Base-by-base conservation (phyloP, 768 basidiomycete genomes). In the Mrakia frigida region DNA sequence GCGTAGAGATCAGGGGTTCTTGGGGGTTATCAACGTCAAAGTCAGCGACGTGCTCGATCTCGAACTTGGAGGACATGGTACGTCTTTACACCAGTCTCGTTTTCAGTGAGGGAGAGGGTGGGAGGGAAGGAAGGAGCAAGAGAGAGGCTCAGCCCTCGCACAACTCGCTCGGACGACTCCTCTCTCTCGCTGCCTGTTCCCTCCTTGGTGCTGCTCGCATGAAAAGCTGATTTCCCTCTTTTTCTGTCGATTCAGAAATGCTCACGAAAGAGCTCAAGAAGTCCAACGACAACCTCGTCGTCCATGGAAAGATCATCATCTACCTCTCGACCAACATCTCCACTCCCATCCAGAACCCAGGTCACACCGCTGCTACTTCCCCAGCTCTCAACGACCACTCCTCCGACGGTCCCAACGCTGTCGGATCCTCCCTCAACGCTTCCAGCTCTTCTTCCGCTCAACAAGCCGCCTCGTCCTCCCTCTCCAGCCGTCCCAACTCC, bases 251-350 rank as follows among this genome's bases (percentile, higher is more conserved):
- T 67, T 72, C 82, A 94, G 97, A 98, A 86, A 97, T 97, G 90
- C 88, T 98, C 70, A 98, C 96, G 0, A 84, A 95, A 79, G 97
- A 98, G 82, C 86, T 99, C 81, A 97, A 98, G 86, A 96, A 96
- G 84, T 98, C 95, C n/a, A 97, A 96, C 80, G 97, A 99, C 84
- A 95, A 97, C 82, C 89, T 97, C 37, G 92, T 94, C 68, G 97
- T 99, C 5, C 94, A 98, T 81, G 97, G 97, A 67, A 98, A 98
- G 85, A 88, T 99, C 79, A 95, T 98, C 83, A 89, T 98, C 79
- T 94, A 96, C 84, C 88, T 99, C 52, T 95, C 94, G 25, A 98
- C 97, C 69, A 95, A 98, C 82, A 87, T 92, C 82, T 88, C 85
- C 76, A 89, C 90, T 79, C 92, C 94, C 50, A 93, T 95, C 80